Conservation (phyloP, 1,139 yeast genomes). For the Sugiyamaella xylanicola region DNA sequence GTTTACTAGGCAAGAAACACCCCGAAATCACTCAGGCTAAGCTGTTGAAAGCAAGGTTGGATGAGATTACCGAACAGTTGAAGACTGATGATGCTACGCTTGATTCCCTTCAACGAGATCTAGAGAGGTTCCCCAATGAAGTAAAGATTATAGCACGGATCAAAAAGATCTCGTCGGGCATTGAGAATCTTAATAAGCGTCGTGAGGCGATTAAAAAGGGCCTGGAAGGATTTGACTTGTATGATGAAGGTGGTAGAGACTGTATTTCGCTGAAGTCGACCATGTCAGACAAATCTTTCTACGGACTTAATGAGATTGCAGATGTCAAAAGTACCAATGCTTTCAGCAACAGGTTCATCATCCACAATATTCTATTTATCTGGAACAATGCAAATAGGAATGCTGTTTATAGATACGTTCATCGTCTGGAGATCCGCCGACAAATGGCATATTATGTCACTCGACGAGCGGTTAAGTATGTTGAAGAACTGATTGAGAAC, state of each 20-base stretch:
- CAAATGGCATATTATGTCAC: slow-evolving; percentile 65
- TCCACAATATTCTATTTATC: slow-evolving; percentile 73
- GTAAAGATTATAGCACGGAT: slow-evolving; percentile 34
- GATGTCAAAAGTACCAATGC: slow-evolving; percentile 38
- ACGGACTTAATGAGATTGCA: slow-evolving; percentile 29
- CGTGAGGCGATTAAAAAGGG: slow-evolving; percentile 26
- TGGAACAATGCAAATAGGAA: slow-evolving; percentile 77
- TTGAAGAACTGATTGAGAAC: slow-evolving; percentile 50
- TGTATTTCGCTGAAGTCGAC: slow-evolving; percentile 16
- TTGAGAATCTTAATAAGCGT: slow-evolving; percentile 45
- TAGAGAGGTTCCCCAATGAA: slow-evolving; percentile 34
- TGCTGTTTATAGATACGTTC: slow-evolving; percentile 61
- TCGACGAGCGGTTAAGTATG: slow-evolving; percentile 69
- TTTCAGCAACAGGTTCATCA: slow-evolving; percentile 75
- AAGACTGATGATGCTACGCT: slow-evolving; percentile 43
- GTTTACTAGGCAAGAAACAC: slow-evolving; percentile 55
- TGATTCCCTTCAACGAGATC: slow-evolving; percentile 40
- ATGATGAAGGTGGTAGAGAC: slow-evolving; percentile 2
- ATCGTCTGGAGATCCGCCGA: slow-evolving; percentile 58
- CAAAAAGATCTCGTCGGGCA: slow-evolving; percentile 40
- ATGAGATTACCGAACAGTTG: slow-evolving; percentile 52
- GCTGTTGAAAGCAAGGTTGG: slow-evolving; percentile 38
- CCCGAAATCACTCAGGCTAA: slow-evolving; percentile 40
- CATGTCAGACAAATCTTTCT: slow-evolving; percentile 22
- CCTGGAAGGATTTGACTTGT: slow-evolving; percentile 7